These are phyloP conservation scores for Hypoxylon sp. DNA, from an alignment of 2,329 filamentous ascomycete species.

Conservation along the genomic window DNA sequence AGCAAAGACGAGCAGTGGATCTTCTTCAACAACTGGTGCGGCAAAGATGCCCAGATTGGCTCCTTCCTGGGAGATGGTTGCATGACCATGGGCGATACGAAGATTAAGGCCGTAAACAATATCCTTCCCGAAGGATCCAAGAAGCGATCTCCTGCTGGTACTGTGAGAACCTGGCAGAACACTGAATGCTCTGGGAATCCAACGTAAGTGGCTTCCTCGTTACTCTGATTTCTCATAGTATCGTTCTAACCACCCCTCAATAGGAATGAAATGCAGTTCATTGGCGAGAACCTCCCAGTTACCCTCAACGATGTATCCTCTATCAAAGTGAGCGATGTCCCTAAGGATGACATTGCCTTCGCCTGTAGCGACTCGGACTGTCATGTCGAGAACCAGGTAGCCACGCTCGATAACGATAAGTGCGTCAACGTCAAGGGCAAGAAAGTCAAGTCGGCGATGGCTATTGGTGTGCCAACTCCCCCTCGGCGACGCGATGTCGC, in stretches of 20 bases:
- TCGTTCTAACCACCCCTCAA: neutral
- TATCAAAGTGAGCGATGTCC: conserved; percentile 27
- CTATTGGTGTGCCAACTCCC: conserved; percentile 28
- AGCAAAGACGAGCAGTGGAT: conserved; percentile 21
- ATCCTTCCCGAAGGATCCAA: conserved; percentile 19
- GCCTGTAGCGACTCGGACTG: conserved; percentile 30
- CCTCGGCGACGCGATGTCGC: neutral
- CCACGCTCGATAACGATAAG: conserved; percentile 24
- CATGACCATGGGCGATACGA: conserved; percentile 23
- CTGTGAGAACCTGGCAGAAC: conserved; percentile 23
- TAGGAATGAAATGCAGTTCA: conserved; percentile 17
- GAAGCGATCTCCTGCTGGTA: conserved; percentile 19
- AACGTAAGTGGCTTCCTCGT: conserved; percentile 9
- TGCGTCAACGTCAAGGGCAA: conserved; percentile 31
- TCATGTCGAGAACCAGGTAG: conserved; percentile 32
- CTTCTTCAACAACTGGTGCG: conserved; percentile 35
- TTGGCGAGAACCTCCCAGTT: conserved; percentile 19
- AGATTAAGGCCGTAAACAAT: conserved; percentile 24
- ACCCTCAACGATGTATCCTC: conserved; percentile 25
- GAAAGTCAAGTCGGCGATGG: conserved; percentile 28
- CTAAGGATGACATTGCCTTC: conserved; percentile 22
- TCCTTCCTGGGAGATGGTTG: conserved; percentile 27
- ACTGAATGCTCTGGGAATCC: conserved; percentile 26
- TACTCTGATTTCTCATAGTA: neutral
- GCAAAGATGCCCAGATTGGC: conserved; percentile 24